Conservation (phyloP, 78 protist genomes). For the Creolimax fragrantissima region DNA sequence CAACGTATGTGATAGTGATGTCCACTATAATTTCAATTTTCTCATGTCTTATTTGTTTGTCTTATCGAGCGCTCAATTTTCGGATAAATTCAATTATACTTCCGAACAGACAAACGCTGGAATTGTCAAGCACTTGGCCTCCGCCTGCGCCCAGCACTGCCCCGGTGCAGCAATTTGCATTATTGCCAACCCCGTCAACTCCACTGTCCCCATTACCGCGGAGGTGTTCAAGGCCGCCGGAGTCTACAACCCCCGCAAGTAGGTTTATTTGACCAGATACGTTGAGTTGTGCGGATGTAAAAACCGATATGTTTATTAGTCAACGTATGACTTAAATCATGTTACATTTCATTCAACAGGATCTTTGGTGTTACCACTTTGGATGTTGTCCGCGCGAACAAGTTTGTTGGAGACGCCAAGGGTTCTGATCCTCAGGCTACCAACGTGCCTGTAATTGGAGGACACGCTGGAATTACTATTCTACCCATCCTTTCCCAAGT, state of each 20-base stretch:
- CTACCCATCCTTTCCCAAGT: slow-evolving; percentile 68
- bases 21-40: no score
- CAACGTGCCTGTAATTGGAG: slow-evolving; percentile 72
- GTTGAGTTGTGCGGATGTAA: no score
- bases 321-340: no score
- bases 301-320: no score
- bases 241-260: slow-evolving; percentile 25
- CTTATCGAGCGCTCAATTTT: no score
- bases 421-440: not conserved
- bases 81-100: no score
- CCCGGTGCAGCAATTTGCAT: slow-evolving; percentile 65
- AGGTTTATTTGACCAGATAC: not conserved
- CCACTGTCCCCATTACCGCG: slow-evolving; percentile 69
- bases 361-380: slow-evolving; percentile 74
- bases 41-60: no score
- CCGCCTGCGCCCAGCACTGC: slow-evolving; percentile 56
- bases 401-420: slow-evolving; percentile 51
- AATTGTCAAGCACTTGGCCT: slow-evolving; percentile 52
- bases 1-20: slow-evolving; percentile 21
- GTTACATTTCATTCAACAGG: not conserved
- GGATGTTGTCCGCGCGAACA: slow-evolving; percentile 69
- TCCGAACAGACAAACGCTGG: slow-evolving; percentile 54
- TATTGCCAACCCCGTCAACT: slow-evolving; percentile 81
- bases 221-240: slow-evolving; percentile 49
- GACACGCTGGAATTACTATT: slow-evolving; percentile 76